Evolutionary conservation across 2,329 filamentous ascomycete genomes (phyloP), one percentile per base, ranked within the genome.

Genomic region (Diaporthe destruens): DNA sequence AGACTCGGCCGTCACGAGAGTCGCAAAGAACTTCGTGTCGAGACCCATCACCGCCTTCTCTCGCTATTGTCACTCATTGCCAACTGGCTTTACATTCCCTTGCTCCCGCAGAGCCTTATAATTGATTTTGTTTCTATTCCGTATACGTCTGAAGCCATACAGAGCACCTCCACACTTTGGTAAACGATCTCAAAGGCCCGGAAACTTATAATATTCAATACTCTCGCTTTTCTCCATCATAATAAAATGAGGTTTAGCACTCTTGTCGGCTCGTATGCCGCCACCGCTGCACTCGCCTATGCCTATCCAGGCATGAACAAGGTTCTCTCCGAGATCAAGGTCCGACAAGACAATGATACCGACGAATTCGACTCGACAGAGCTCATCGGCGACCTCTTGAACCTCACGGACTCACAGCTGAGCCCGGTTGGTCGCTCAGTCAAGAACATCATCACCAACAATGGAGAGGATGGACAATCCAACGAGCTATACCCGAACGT

Each of bases 341-440:
- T 63, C 6, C 68, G 75, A n/a, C 32, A 70, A 39, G 80, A 80
- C 53, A 80, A 82, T 49, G 55, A 70, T 14, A 49, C 55, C 18
- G n/a, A 57, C 18, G n/a, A 57, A 3, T 80, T 81, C 32, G 80
- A 80, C 14, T 84, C 84, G 4, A 83, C 81, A n/a, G 79, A 80
- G 57, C 75, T 82, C 39, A 76, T 86, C 14, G 85, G 84, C 18
- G 84, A 86, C 71, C 81, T 86, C 12, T 73, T 75, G 25, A 77
- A 71, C 0, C 76, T 84, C 2, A 71, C 72, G 0, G 77, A 78
- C 67, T 75, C 72, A 14, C 74, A 81, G n/a, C 80, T 84, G 23
- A 81, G 81, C 2, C 70, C 76, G 3, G 79, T 80, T 0, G 84
- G 82, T n/a, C 68, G 77, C 20, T 76, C 79, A 18, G 82, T 86